Conservation (phyloP, 192 early-diverging fungal genomes). For the Lunasporangiospora selenospora region DNA sequence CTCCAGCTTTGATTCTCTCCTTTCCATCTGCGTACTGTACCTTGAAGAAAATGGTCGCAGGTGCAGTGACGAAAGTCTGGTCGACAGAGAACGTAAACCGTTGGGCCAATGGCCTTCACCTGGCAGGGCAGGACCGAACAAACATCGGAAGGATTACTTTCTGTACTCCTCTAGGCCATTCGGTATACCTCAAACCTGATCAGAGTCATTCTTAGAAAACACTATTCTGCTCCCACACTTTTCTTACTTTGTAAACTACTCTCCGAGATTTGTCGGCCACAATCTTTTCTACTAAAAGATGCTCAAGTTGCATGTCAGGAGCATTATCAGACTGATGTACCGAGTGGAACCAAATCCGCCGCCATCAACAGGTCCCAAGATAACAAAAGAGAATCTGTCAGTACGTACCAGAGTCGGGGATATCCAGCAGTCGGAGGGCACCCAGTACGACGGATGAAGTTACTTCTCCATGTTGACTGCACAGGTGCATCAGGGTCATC, state of each 20-base stretch:
- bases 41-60: conserved; percentile 32
- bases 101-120: conserved; percentile 29
- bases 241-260: conserved; percentile 17
- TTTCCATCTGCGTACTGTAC: background rate
- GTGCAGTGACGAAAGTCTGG: conserved; percentile 21
- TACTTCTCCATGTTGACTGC: conserved; percentile 12
- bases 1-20: background rate
- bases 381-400: no score
- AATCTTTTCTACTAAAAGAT: conserved; percentile 21
- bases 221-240: no score
- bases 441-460: conserved; percentile 15
- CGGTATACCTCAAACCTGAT: no score
- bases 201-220: no score
- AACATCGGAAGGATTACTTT: no score
- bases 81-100: conserved; percentile 10
- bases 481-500: conserved; percentile 27
- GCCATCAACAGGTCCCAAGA: no score
- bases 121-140: no score
- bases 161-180: no score
- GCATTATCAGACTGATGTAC: no score
- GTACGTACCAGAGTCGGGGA: conserved; percentile 21
- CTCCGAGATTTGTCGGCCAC: conserved; percentile 13
- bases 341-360: no score
- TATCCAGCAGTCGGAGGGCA: conserved; percentile 39
- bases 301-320: no score